Evolutionary conservation across 805 yeast species (phyloP), one percentile per base, ranked within the genome.

Genomic region (Candida nitratophila): DNA sequence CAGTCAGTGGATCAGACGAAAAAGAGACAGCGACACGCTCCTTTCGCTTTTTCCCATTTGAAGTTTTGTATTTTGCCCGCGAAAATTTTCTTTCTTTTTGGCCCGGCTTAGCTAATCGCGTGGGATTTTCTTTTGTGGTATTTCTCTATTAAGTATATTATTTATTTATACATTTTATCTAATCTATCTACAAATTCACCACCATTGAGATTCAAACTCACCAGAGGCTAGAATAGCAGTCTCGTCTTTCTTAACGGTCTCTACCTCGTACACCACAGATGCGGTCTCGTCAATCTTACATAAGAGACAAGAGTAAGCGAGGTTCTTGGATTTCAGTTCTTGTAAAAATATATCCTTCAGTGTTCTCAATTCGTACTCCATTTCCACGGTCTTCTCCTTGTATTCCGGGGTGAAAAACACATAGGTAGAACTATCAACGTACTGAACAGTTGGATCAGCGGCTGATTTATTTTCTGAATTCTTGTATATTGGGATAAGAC

Each of bases 271-370:
- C 49, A 69, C 47, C 40, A 63, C 38, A 43, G 64, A 46, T 46
- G 67, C 63, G 40, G 64, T 55, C 15, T 54, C 53, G 47, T 77
- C 74, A 29, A 73, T 55, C 49, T 66, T 61, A 43, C 77, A 71
- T 47, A 74, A 55, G 36, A 65, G 61, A 51, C 81, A 74, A 40
- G 68, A 70, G 53, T 72, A 73, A 3, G 82, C 83, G 27, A 78
- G 49, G 33, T 68, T 72, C 37, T 65, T 59, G 4, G 63, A 65
- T 30, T 65, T 58, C 34, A 77, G 53, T 17, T 50, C 48, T 8
- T 47, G 52, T 44, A 59, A 57, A 44, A 76, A 58, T 3, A 55
- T 37, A 38, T 68, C 66, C 54, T 65, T 61, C 15, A 79, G 53
- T 29, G 60, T 44, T 36, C 64, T 64, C 44, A 83, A 53, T 37